These are phyloP conservation scores for Cryptosporidium sp. DNA, from an alignment of 169 alveolate genomes.

Conservation along the genomic window DNA sequence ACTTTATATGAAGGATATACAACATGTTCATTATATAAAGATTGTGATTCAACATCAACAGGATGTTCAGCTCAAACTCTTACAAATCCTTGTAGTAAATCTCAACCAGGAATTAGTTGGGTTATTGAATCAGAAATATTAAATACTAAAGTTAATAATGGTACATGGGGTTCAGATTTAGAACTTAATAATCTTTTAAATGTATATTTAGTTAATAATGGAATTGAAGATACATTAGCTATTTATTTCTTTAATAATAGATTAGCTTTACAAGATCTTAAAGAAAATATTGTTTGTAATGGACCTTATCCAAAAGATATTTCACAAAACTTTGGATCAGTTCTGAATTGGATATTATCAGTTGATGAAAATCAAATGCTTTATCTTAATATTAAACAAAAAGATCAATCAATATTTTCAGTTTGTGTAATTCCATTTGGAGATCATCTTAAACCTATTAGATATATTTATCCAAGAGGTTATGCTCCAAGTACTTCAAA, in stretches of 20 bases:
- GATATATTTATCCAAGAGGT: conserved; percentile 50
- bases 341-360: conserved; percentile 12
- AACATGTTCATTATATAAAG: conserved; percentile 13
- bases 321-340: neutral
- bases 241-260: conserved; percentile 29
- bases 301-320: conserved; percentile 42
- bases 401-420: neutral
- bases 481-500: conserved; percentile 18
- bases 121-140: conserved; percentile 1
- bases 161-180: conserved; percentile 7
- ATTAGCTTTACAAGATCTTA: conserved; percentile 24
- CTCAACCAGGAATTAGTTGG: conserved; percentile 26
- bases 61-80: conserved; percentile 32
- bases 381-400: conserved; percentile 18
- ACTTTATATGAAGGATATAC: conserved; percentile 18
- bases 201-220: conserved; percentile 29
- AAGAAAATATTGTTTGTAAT: conserved; percentile 3
- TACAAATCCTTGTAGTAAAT: conserved; percentile 16
- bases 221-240: conserved; percentile 11
- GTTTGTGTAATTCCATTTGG: conserved; percentile 41
- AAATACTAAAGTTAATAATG: conserved; percentile 13
- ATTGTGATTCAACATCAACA: conserved; percentile 22
- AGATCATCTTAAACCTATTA: conserved; percentile 11
- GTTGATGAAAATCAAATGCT: conserved; percentile 34
- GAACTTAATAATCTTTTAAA: conserved; percentile 1